These are phyloP conservation scores for Selaginella tamariscina DNA, from an alignment of 75 land plant species.

Conservation along the genomic window DNA sequence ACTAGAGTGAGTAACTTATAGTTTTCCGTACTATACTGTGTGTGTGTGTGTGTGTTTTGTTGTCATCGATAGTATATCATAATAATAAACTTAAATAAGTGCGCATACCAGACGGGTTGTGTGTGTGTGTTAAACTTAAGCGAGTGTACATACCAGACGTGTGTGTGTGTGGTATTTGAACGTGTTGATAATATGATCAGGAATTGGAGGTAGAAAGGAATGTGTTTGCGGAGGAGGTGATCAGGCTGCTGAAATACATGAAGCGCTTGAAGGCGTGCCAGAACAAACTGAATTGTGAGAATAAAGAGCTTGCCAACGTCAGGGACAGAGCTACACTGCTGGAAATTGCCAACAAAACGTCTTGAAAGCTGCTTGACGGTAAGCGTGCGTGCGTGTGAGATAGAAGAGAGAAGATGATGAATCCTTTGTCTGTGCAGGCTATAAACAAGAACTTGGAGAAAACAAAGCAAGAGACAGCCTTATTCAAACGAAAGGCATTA, in stretches of 20 bases:
- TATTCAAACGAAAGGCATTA: background rate
- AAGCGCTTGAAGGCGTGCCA: background rate
- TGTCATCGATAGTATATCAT: too few species aligned
- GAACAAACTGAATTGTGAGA: background rate
- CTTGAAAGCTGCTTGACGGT: background rate
- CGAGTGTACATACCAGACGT: background rate
- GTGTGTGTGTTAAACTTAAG: too few species aligned
- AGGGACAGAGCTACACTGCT: background rate
- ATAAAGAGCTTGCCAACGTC: background rate
- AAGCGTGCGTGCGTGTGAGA: background rate
- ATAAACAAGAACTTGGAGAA: background rate
- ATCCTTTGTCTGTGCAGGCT: too few species aligned
- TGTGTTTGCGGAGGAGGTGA: background rate
- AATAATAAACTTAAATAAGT: too few species aligned
- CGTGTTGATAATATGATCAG: background rate
- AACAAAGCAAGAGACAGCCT: background rate
- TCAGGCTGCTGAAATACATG: slow-evolving; percentile 3
- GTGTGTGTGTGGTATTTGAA: background rate
- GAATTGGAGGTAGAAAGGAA: background rate
- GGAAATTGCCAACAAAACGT: background rate
- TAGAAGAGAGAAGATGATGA: too few species aligned
- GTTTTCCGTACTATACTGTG: too few species aligned
- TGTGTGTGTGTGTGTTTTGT: too few species aligned
- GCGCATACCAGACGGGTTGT: too few species aligned
- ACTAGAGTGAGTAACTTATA: background rate